phyloP scores from a whole-genome alignment of 2,329 filamentous ascomycete species.

The Aspergillus japonicus region DNA sequence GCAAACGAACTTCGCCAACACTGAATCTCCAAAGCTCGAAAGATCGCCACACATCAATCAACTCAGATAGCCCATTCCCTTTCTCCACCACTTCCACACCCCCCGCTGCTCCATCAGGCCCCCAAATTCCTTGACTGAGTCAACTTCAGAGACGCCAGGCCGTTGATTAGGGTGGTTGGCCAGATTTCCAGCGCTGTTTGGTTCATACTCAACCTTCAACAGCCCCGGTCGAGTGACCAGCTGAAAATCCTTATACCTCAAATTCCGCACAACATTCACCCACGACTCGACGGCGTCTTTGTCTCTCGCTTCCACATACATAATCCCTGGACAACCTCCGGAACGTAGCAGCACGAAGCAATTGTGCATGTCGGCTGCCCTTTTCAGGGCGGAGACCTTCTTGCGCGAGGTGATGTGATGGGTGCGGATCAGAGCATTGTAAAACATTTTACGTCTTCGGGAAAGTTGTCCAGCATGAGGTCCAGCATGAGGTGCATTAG shows the following conservation, averaged over 20 bases:
- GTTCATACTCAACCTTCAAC: constrained; percentile 25
- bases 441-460: constrained; percentile 28
- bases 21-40: background rate
- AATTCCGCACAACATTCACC: constrained; percentile 62
- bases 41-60: constrained; percentile 4
- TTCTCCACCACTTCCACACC: constrained; percentile 65
- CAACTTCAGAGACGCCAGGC: constrained; percentile 55
- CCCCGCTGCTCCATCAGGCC: constrained; percentile 60
- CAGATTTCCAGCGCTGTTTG: background rate
- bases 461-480: background rate
- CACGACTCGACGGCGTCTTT: constrained; percentile 58
- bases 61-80: constrained; percentile 58
- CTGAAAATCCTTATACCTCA: constrained; percentile 73
- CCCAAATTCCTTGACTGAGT: constrained; percentile 65
- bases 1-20: background rate
- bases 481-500: background rate
- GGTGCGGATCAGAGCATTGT: constrained; percentile 68
- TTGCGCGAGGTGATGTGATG: constrained; percentile 81
- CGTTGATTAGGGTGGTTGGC: background rate
- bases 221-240: constrained; percentile 56
- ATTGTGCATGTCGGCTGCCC: constrained; percentile 58
- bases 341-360: constrained; percentile 66
- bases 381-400: constrained; percentile 66
- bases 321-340: constrained; percentile 70
- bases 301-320: constrained; percentile 68